Conservation (phyloP, 306 rosid species). For the Echinosophora koreensis region DNA sequence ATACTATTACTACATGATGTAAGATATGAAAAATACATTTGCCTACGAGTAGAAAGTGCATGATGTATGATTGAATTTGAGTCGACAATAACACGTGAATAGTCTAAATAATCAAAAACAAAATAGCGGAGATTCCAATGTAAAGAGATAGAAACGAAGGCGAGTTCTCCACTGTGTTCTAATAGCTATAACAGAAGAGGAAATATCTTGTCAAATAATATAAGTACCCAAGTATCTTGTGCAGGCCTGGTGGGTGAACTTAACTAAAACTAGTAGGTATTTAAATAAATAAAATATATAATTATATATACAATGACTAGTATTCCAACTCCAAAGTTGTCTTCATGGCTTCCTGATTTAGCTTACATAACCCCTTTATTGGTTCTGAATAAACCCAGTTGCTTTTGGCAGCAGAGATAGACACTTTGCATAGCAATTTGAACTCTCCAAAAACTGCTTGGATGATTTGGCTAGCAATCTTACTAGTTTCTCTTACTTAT, state of each 20-base stretch:
- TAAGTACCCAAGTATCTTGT: not conserved
- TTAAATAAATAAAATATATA: no score
- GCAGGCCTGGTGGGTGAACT: not conserved
- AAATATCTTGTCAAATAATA: not conserved
- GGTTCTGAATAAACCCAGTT: not conserved
- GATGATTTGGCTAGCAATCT: conserved; percentile 47
- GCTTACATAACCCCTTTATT: not conserved
- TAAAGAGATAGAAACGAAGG: not conserved
- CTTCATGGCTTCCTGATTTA: not conserved
- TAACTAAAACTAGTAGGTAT: not conserved
- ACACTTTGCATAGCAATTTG: not conserved
- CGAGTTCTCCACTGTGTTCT: not conserved
- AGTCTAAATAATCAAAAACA: no score
- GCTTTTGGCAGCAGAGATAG: conserved; percentile 3
- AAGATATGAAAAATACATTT: no score
- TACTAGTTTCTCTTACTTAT: conserved; percentile 47
- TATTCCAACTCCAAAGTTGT: not conserved
- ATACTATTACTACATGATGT: no score
- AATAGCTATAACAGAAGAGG: not conserved
- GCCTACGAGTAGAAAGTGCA: no score
- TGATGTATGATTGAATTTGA: not conserved
- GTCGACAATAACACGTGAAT: not conserved
- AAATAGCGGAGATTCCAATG: not conserved
- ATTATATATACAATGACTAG: no score
- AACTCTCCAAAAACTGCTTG: conserved; percentile 29